Evolutionary conservation across 306 rosid species (phyloP), one percentile per base, ranked within the genome.

Genomic region (Astragalus glycyphyllos): DNA sequence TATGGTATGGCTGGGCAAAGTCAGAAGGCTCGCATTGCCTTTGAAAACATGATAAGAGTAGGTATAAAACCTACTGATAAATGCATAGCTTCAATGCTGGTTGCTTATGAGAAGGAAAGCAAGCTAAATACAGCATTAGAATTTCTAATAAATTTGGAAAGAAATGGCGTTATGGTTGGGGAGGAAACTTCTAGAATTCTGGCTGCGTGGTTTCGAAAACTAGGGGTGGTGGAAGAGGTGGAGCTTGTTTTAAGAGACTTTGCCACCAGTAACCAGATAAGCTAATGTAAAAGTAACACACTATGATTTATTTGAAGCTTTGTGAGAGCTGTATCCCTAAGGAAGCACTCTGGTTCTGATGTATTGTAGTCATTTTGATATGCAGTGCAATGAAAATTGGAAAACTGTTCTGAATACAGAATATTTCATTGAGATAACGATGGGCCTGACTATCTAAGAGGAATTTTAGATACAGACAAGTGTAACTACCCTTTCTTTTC

Each of bases 141-240:
- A 23, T 91, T 87, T 80, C 78, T 94, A n/a, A 78, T 83, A 29
- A 83, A 77, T 4, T 84, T 93, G 84, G 98, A 90, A 77, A 87
- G 68, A 70, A 86, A 82, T 76, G 87, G 84, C 11, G 68, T 86
- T 35, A 16, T 88, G 78, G 75, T 94, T 60, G 89, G 87, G 53
- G 79, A 84, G 87, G 97, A 94, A 73, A 86, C 90, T 71, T 89
- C 98, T 11, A 86, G 66, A 78, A 74, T 77, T 47, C 68, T 94
- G 38, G 90, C 91, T 3, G 77, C 74, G 17, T 90, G 98, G 98
- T 91, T 94, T 60, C 60, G 81, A 60, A 89, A 80, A 77, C 84
- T 88, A 2, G 96, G 98, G 60, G 94, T 90, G 61, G 88, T 93
- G 55, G 85, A 90, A 82, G 94, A 88, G 80, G 89, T 93, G 53